Evolutionary conservation across 2,329 filamentous ascomycete genomes (phyloP).

Genomic region (Cladophialophora immunda): DNA sequence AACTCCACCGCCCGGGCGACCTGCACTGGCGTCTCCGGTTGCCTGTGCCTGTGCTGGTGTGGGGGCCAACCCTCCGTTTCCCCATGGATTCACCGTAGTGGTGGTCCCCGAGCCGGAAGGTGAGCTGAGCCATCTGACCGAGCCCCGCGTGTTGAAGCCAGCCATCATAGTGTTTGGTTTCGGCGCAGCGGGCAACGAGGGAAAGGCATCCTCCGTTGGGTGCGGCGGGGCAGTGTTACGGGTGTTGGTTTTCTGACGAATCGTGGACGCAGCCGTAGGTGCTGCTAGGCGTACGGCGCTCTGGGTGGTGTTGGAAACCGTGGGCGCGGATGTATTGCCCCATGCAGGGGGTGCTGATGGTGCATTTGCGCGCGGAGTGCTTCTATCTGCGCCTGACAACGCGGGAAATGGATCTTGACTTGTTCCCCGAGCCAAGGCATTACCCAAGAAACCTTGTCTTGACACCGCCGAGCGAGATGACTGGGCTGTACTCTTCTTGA

Average conservation of each 20-base stretch:
- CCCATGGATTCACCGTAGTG: slow-evolving; percentile 50
- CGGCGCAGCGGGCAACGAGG: slow-evolving; percentile 79
- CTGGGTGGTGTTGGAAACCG: slow-evolving; percentile 40
- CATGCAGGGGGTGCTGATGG: slow-evolving; percentile 27
- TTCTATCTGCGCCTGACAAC: slow-evolving; percentile 46
- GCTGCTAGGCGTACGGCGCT: slow-evolving; percentile 29
- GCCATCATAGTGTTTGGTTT: slow-evolving; percentile 67
- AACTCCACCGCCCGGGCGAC: slow-evolving; percentile 34
- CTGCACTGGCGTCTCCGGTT: slow-evolving; percentile 23
- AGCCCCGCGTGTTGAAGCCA: slow-evolving; percentile 55
- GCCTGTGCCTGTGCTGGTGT: slow-evolving; percentile 36
- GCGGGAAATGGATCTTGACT: slow-evolving; percentile 58
- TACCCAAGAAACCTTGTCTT: slow-evolving; percentile 66
- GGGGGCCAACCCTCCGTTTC: slow-evolving; percentile 37
- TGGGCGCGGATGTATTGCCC: slow-evolving; percentile 36
- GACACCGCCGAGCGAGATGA: slow-evolving; percentile 69
- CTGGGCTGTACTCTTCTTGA: slow-evolving; percentile 75
- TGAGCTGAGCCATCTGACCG: slow-evolving; percentile 52
- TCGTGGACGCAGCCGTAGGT: slow-evolving; percentile 27
- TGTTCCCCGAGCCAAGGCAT: slow-evolving; percentile 49
- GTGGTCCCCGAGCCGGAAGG: slow-evolving; percentile 45
- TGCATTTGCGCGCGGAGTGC: slow-evolving; percentile 39
- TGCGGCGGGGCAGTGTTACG: slow-evolving; percentile 44
- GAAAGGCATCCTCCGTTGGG: slow-evolving; percentile 71
- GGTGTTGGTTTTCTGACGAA: slow-evolving; percentile 22